These are phyloP conservation scores for Cladosporium sp. DNA, from an alignment of 2,329 filamentous ascomycete genomes.

Conservation along the genomic window DNA sequence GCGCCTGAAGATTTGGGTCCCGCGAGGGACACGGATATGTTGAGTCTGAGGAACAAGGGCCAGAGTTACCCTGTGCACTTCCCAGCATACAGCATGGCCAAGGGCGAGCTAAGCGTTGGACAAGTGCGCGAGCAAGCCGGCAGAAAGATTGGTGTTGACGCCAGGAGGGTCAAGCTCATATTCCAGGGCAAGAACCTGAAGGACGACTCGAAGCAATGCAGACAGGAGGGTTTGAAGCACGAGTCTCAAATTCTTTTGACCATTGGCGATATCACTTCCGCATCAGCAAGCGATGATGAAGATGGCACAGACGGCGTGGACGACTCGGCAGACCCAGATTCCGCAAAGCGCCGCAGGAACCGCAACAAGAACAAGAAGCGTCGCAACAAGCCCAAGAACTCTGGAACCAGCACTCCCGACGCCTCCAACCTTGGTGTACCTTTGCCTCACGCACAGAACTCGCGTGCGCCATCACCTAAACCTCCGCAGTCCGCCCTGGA, in stretches of 20 bases:
- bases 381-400: slow-evolving; percentile 44
- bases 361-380: slow-evolving; percentile 48
- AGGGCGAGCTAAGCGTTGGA: slow-evolving; percentile 67
- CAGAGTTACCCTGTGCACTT: slow-evolving; percentile 70
- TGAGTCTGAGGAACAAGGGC: slow-evolving; percentile 69
- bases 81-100: slow-evolving; percentile 72
- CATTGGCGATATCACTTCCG: slow-evolving; percentile 55
- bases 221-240: slow-evolving; percentile 59
- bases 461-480: slow-evolving; percentile 44
- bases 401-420: slow-evolving; percentile 38
- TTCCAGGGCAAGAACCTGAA: slow-evolving; percentile 74
- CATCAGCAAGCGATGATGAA: slow-evolving; percentile 45
- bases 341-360: slow-evolving; percentile 44
- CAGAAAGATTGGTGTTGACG: slow-evolving; percentile 64
- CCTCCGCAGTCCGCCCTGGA: slow-evolving; percentile 53
- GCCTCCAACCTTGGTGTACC: slow-evolving; percentile 41
- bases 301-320: slow-evolving; percentile 40
- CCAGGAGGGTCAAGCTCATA: slow-evolving; percentile 64
- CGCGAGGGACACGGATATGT: slow-evolving; percentile 65
- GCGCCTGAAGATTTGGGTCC: slow-evolving; percentile 44
- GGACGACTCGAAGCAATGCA: slow-evolving; percentile 59
- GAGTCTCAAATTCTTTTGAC: slow-evolving; percentile 65
- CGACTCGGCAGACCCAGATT: slow-evolving; percentile 34
- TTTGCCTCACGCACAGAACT: slow-evolving; percentile 35
- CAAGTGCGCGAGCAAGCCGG: slow-evolving; percentile 70